Conservation (phyloP, 495 filamentous ascomycete species). For the Xylaria venustula region DNA sequence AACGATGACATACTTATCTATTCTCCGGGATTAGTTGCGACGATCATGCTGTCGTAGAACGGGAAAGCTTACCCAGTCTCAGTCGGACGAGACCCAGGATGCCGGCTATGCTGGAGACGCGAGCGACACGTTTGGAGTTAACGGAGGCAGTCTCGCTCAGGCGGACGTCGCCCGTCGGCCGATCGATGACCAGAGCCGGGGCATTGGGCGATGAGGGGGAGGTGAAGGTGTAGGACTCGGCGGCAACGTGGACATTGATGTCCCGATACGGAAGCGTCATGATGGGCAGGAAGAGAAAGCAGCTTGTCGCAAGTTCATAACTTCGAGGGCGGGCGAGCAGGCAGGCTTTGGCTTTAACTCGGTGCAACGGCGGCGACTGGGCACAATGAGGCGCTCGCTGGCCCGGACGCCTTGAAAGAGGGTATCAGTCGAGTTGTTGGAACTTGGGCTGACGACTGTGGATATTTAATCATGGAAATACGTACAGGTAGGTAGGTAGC, state of each 20-base stretch:
- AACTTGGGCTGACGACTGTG: too few species aligned
- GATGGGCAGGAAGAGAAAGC: conserved; percentile 13
- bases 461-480: too few species aligned
- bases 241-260: conserved; percentile 90
- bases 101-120: conserved; percentile 76
- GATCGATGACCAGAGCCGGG: conserved; percentile 81
- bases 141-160: conserved; percentile 75
- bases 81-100: conserved; percentile 90
- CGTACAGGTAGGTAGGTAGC: too few species aligned
- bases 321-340: not conserved
- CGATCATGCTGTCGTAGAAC: not conserved
- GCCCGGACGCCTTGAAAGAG: not conserved
- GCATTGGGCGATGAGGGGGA: conserved; percentile 90
- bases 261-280: conserved; percentile 83
- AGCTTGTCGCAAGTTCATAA: conserved; percentile 22
- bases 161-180: conserved; percentile 88
- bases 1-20: conserved; percentile 95
- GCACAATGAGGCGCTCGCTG: not conserved
- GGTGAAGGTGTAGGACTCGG: conserved; percentile 92
- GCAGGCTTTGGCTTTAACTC: not conserved
- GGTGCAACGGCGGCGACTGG: not conserved
- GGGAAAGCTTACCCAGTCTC: conserved; percentile 68
- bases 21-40: conserved; percentile 15
- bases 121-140: conserved; percentile 75
- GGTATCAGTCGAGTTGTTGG: not conserved